Conservation (phyloP, 148 eudicot species). For the Pharnaceum exiguum region DNA sequence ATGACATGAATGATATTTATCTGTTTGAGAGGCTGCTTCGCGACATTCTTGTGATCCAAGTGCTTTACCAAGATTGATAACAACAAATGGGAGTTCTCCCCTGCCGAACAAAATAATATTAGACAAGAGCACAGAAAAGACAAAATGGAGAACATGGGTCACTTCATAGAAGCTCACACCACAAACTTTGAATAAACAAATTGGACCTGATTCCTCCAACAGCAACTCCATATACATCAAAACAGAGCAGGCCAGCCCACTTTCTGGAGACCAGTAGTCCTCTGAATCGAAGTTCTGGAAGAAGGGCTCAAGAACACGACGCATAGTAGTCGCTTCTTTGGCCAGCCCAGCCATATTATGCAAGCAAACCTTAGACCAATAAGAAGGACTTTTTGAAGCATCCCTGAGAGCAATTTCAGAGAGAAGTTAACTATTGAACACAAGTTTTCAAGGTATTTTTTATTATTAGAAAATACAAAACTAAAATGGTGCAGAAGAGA, state of each 20-base stretch:
- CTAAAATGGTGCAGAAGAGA: not conserved
- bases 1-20: constrained; percentile 56
- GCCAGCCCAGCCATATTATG: constrained; percentile 76
- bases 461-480: not conserved
- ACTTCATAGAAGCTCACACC: not conserved
- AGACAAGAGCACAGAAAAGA: constrained; percentile 6
- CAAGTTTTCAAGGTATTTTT: not conserved
- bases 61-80: constrained; percentile 76
- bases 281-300: constrained; percentile 70
- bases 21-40: constrained; percentile 61
- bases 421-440: constrained; percentile 2
- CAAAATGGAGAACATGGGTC: not conserved
- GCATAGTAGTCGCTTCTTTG: constrained; percentile 78
- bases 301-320: constrained; percentile 88
- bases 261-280: constrained; percentile 69
- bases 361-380: constrained; percentile 84
- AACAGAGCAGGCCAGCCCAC: constrained; percentile 68
- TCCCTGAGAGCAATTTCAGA: constrained; percentile 34
- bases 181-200: not conserved
- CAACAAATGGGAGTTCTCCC: constrained; percentile 61
- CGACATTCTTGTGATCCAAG: constrained; percentile 73
- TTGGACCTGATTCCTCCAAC: constrained; percentile 78
- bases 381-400: constrained; percentile 68
- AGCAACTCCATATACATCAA: constrained; percentile 59
- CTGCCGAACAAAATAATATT: constrained; percentile 23